phyloP scores from a whole-genome alignment of 2,329 filamentous ascomycete species.

The Sarocladium kiliense region DNA sequence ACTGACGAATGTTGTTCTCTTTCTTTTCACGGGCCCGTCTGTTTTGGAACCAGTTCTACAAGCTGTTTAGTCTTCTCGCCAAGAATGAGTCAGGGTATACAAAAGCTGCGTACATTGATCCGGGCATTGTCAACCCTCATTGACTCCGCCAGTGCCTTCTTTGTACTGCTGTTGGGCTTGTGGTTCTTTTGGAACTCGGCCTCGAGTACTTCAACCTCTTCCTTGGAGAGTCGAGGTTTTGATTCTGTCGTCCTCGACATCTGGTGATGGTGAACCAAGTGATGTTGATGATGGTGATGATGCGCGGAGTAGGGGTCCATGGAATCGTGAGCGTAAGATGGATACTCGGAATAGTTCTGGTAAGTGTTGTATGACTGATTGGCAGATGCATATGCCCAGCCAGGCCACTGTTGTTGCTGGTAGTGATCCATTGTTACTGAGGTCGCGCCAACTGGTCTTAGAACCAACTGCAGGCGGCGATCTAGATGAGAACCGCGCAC shows the following conservation, averaged over 20 bases:
- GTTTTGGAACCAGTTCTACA: constrained; percentile 67
- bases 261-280: constrained; percentile 31
- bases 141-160: constrained; percentile 55
- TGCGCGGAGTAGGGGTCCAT: constrained; percentile 31
- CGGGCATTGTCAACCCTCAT: constrained; percentile 59
- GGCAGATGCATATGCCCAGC: constrained; percentile 26
- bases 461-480: not conserved
- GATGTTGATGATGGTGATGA: constrained; percentile 21
- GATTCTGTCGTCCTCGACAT: constrained; percentile 39
- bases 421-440: constrained; percentile 16
- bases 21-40: constrained; percentile 61
- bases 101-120: constrained; percentile 49
- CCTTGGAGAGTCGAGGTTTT: constrained; percentile 51
- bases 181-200: constrained; percentile 59
- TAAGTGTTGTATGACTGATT: constrained; percentile 24
- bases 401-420: constrained; percentile 28
- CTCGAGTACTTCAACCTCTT: constrained; percentile 55
- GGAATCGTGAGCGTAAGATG: constrained; percentile 31
- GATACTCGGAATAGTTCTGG: constrained; percentile 25
- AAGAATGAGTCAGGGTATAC: not conserved
- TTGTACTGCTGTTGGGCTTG: constrained; percentile 58
- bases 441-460: not conserved
- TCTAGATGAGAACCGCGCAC: not conserved
- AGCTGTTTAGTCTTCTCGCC: not conserved
- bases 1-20: constrained; percentile 47